Evolutionary conservation across 495 filamentous ascomycete species (phyloP), one percentile per base, ranked within the genome.

Genomic region (Penicillium alfredii): DNA sequence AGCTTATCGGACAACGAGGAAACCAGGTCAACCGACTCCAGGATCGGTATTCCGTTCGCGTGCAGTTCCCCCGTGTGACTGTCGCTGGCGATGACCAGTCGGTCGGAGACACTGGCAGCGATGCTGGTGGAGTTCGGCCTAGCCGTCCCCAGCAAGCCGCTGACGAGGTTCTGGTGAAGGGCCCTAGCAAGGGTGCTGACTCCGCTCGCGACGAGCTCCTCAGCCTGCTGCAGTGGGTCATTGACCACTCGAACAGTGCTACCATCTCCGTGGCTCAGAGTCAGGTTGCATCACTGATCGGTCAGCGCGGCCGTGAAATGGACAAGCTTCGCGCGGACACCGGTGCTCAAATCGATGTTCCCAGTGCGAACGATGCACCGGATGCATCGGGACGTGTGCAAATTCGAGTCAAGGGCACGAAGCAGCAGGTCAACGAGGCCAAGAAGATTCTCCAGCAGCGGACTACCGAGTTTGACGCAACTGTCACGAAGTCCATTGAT

Each of bases 81-180:
- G 67, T 72, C 27, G 51, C 49, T 37, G 78, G 73, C 40, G 89
- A 93, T 40, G 83, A 82, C 38, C 77, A 81, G 40, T 80, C 77
- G 6, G 68, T 71, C 33, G 73, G 67, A 1, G 89, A 89, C 53
- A 74, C 69, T 24, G 69, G 72, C 22, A 89, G 82, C 44, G 88
- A 93, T 40, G 68, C 68, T 36, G 84, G 81, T 23, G 60, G 58
- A 22, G 49, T 64, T 29, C 81, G 78, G 45, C 62, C 68, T 30
- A 73, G 70, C 33, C 81, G 82, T 23, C 25, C 63, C 30, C 79
- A 84, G 49, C 90, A 95, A 60, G 82, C 74, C 26, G 64, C 83
- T 12, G 86, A 99, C 60, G 93, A 96, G 63, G 89, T 97, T 12
- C 74, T 88, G 24, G 75, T 99, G 42, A 84, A 85, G 47, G 92